Base-by-base conservation (phyloP, 768 basidiomycete species). In the Leccinum disarticulatum region DNA sequence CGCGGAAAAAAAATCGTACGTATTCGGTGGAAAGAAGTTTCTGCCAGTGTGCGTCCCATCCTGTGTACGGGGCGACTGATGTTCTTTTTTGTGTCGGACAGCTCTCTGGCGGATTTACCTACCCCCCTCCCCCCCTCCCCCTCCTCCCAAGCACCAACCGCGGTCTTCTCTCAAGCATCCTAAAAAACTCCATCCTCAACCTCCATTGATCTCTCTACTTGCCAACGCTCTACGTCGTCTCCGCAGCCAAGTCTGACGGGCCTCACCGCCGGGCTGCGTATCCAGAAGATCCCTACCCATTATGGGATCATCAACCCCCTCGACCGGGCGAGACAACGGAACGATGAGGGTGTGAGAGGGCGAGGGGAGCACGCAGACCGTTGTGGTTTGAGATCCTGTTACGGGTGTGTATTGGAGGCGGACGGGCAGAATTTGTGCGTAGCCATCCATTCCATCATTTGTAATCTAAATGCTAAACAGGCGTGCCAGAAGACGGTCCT, bases 301-400 rank as follows among this genome's bases (percentile, higher is more conserved):
- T 84, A 87, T 60, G 95, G 91, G 52, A 90, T 98, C 59, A 87
- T 98, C 76, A 98, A 99, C 72, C 76, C 86, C 3, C 77, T 98
- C 22, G 93, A 96, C 74, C 80, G 93, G 60, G 92, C 92, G 25
- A 82, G 97, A 98, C 70, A 97, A 99, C 68, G 93, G 94, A 3
- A 88, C 88, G 0, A 93, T 98, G 17, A 83, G 90, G 57, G 79
- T 98, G 5, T 99, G 95, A 94, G 93, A 95, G 63, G 92, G 91
- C 17, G 91, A 92, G 22, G 7, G 84, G 82, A 66, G 68, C 6
- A 96, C 93, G 74, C 77, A 84, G 2, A 80, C 89, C 17, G 85
- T 97, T 15, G 87, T 87, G 15, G 86, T 87, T 52, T 90, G 95
- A 63, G 89, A 93, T 69, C 95, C 96, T 0, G 91, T 94, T 30